Evolutionary conservation across 176 grass and related monocot species (phyloP), one percentile per base, ranked within the genome.

Genomic region (Eleusine coracana): DNA sequence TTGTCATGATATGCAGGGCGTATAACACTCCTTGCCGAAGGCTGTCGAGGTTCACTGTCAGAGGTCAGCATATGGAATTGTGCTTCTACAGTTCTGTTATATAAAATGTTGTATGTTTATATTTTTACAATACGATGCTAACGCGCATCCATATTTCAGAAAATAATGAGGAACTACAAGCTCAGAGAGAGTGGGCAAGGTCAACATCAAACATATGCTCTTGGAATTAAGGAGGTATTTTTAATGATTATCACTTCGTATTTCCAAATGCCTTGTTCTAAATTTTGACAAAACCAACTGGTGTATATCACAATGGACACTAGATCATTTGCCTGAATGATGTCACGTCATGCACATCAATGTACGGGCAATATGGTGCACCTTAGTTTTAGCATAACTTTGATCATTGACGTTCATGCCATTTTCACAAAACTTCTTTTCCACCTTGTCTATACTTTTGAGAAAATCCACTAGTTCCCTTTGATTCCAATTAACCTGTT

Each of bases 181-280:
- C 96, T 98, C 23, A 78, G 96, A 76, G 92, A 98, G 75, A 95
- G 85, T 77, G 96, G 84, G 29, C 89, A 90, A 85, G 92, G 96
- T 70, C 96, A 95, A 80, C 96, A 98, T 77, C 96, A 98, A 81
- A 98, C 96, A 20, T 95, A 98, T 88, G 96, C 96, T 81, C 86
- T 98, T 31, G 96, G 96, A 37, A 98, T 98, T 79, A 98, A 98
- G 58, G 96, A 98, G 91, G 96, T 98, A 90, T 79, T 40, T 40
- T 80, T 50, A 10, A 76, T 54, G 64, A 50, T 70, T 62, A 48
- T 3, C 11, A 50, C 34, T 81, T 75, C 29, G 1, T 1, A 12
- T 64, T 85, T 78, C 46, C 56, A 28, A 46, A 21, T 81, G 39
- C 14, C 45, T 68, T 72, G 49, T 60, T 73, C 66, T 77, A 2